Evolutionary conservation across 2,329 filamentous ascomycete genomes (phyloP).

Genomic region (Polychaeton citri): DNA sequence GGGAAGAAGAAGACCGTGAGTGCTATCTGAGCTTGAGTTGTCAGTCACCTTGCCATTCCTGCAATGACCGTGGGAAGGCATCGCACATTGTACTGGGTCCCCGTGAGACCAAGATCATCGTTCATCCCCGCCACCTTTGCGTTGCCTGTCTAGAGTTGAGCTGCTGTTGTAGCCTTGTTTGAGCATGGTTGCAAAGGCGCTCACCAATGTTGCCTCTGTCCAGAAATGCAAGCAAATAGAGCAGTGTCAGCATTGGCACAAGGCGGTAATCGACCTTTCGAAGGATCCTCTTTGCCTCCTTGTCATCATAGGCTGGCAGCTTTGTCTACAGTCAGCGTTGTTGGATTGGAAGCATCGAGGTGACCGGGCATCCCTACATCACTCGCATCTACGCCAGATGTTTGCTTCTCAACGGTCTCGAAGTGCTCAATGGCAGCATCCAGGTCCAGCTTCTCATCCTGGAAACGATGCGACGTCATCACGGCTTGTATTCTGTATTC

Average conservation of each 20-base stretch:
- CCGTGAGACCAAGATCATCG: slow-evolving; percentile 21
- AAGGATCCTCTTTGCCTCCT: background rate
- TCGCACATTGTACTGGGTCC: slow-evolving; percentile 18
- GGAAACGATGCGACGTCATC: too few relatives aligned
- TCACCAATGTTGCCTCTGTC: slow-evolving; percentile 26
- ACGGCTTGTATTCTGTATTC: too few relatives aligned
- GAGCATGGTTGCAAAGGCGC: background rate
- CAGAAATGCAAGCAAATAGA: slow-evolving; percentile 42
- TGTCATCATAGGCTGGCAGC: background rate
- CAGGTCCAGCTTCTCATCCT: too few relatives aligned
- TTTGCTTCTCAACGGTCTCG: too few relatives aligned
- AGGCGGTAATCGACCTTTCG: slow-evolving; percentile 31
- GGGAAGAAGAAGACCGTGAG: slow-evolving; percentile 29
- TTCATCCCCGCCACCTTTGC: slow-evolving; percentile 26
- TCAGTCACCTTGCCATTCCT: too few relatives aligned
- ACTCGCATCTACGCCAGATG: too few relatives aligned
- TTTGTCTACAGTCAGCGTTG: too few relatives aligned
- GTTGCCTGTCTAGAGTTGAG: slow-evolving; percentile 13
- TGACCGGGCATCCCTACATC: too few relatives aligned
- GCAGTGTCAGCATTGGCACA: slow-evolving; percentile 24
- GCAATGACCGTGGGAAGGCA: background rate
- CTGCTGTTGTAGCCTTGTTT: background rate
- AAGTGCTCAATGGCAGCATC: too few relatives aligned
- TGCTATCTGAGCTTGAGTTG: slow-evolving; percentile 7
- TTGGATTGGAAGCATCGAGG: too few relatives aligned